Percentiles rank a stretch among this genome's conserved stretches.
Conservation (phyloP, 352 stramenopile genomes). For the Pythium dissotocum region DNA sequence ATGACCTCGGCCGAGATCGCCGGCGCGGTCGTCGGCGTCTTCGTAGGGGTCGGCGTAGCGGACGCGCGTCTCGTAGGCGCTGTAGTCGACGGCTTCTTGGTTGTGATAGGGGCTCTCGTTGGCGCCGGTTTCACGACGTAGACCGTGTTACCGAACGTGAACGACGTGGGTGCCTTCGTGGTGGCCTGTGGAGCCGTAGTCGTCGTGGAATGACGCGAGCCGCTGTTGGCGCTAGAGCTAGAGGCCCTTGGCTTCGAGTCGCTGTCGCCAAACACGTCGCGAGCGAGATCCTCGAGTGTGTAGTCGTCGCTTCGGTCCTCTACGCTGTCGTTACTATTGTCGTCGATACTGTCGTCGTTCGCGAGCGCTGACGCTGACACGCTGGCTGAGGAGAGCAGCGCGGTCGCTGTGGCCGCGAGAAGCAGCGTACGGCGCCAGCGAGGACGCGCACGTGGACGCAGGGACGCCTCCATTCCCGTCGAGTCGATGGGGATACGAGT, state of each 20-base stretch:
- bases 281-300: background rate
- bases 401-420: background rate
- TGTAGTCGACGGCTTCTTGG: background rate
- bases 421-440: background rate
- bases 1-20: slow-evolving; percentile 9
- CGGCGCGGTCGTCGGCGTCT: background rate
- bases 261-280: background rate
- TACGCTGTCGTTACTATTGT: background rate
- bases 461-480: background rate
- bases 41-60: background rate
- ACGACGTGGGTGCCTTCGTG: background rate
- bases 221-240: background rate
- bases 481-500: background rate
- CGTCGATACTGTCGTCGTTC: background rate
- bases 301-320: background rate
- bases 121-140: background rate
- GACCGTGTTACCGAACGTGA: background rate
- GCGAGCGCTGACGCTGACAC: background rate
- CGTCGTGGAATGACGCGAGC: background rate
- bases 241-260: background rate
- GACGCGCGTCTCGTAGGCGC: slow-evolving; percentile 1
- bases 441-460: background rate
- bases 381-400: background rate
- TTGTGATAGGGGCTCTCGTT: background rate
- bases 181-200: background rate